These are phyloP conservation scores for Ilyonectria robusta DNA, from an alignment of 2,329 filamentous ascomycete genomes.

Conservation along the genomic window DNA sequence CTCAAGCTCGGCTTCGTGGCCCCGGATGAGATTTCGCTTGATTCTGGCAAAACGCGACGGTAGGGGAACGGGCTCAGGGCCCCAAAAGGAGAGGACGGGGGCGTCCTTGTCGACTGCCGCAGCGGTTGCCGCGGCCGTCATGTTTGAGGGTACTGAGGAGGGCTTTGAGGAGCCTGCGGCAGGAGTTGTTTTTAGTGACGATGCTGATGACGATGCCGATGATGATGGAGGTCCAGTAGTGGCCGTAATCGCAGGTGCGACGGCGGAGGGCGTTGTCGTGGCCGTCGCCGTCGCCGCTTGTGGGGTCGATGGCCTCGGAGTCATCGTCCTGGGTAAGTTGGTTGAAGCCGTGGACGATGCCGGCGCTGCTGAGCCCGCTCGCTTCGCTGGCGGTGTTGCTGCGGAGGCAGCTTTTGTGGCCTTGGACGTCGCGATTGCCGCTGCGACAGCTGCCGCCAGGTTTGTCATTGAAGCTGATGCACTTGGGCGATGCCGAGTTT, in stretches of 20 bases:
- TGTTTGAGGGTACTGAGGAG: constrained; percentile 29
- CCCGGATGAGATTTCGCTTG: constrained; percentile 68
- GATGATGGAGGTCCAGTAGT: constrained; percentile 11
- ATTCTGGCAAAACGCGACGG: constrained; percentile 71
- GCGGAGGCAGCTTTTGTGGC: constrained; percentile 5
- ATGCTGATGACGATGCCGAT: constrained; percentile 15
- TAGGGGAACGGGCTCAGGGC: constrained; percentile 69
- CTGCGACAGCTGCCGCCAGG: constrained; percentile 33
- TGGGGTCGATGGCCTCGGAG: constrained; percentile 9
- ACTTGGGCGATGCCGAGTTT: constrained; percentile 41
- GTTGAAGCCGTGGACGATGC: constrained; percentile 11
- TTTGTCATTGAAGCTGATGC: constrained; percentile 37
- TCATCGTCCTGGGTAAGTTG: neutral
- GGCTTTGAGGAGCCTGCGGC: constrained; percentile 16
- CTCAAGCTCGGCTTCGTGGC: constrained; percentile 68
- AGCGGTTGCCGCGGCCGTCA: constrained; percentile 32
- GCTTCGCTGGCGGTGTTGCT: constrained; percentile 2
- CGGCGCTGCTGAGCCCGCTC: constrained; percentile 5
- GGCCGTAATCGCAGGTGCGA: constrained; percentile 16
- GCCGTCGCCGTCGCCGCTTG: neutral
- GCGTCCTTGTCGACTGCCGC: constrained; percentile 58
- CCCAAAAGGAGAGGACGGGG: constrained; percentile 70
- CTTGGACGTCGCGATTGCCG: constrained; percentile 35
- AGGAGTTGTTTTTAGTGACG: constrained; percentile 9
- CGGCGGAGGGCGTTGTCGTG: neutral